Evolutionary conservation across 108 stramenopile species (phyloP).

Genomic region (Nitzschia sp.): DNA sequence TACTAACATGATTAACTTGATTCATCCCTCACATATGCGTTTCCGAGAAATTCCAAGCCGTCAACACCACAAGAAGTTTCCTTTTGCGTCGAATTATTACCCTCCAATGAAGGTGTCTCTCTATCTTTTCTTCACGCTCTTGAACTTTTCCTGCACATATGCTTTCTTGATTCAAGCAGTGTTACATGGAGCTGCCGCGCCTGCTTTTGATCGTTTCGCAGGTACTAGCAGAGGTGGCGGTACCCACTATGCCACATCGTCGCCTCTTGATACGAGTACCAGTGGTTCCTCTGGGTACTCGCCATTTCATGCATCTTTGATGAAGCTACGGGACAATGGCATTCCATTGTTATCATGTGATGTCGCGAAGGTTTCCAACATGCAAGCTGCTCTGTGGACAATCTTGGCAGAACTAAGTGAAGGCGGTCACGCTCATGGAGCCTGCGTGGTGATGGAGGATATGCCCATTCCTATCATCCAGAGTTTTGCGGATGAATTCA

Average conservation of each 20-base stretch:
- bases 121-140: not conserved
- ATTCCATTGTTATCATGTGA: conserved; percentile 80
- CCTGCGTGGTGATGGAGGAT: conserved; percentile 67
- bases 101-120: not conserved
- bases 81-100: too few species aligned
- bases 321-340: conserved; percentile 59
- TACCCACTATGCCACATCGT: too few species aligned
- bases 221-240: too few species aligned
- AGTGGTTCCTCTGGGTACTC: too few species aligned
- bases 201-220: too few species aligned
- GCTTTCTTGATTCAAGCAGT: too few species aligned
- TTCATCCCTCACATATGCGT: too few species aligned
- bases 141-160: not conserved
- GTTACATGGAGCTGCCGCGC: too few species aligned
- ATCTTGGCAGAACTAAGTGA: conserved; percentile 71
- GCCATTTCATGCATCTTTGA: too few species aligned
- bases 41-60: not conserved
- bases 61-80: not conserved
- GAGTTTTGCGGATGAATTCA: conserved; percentile 70
- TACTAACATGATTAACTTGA: too few species aligned
- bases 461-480: conserved; percentile 59
- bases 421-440: conserved; percentile 34
- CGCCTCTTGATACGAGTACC: too few species aligned
- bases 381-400: conserved; percentile 81
- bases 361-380: conserved; percentile 59